phyloP scores from a whole-genome alignment of 208 protist species.

The Vickermania ingenoplastis region DNA sequence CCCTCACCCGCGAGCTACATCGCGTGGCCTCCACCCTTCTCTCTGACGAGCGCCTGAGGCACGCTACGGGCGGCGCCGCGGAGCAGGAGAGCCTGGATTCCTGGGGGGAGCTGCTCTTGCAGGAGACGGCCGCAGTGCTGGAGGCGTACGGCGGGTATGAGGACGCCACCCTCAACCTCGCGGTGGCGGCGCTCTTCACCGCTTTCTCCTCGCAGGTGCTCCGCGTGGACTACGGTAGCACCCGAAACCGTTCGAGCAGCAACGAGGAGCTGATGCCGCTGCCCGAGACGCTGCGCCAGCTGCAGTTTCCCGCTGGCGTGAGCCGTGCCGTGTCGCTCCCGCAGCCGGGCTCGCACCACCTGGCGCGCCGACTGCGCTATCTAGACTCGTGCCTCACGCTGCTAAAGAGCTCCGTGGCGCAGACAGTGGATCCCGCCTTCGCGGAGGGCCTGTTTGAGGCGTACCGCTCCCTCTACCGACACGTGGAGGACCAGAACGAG shows the following conservation, averaged over 20 bases:
- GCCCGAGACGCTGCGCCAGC: conserved; percentile 35
- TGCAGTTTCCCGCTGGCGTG: conserved; percentile 41
- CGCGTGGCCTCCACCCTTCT: conserved; percentile 51
- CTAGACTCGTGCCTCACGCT: conserved; percentile 65
- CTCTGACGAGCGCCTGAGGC: conserved; percentile 46
- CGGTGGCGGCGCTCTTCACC: conserved; percentile 64
- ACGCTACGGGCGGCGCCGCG: conserved; percentile 5
- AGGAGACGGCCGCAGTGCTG: conserved; percentile 57
- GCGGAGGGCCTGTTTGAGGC: conserved; percentile 48
- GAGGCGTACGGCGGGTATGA: conserved; percentile 78
- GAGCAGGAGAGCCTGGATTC: conserved; percentile 15
- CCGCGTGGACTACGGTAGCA: conserved; percentile 15
- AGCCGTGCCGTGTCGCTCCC: conserved; percentile 14
- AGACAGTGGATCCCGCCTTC: conserved; percentile 37
- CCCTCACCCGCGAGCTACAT: conserved; percentile 53
- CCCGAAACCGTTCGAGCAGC: background rate
- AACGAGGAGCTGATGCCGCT: conserved; percentile 26
- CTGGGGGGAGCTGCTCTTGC: conserved; percentile 72
- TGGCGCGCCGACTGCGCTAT: conserved; percentile 58
- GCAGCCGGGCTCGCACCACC: conserved; percentile 16
- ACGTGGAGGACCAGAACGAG: conserved; percentile 69
- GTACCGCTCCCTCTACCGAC: conserved; percentile 55
- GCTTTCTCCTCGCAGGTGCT: conserved; percentile 40
- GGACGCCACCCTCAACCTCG: conserved; percentile 74
- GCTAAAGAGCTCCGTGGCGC: conserved; percentile 37